A percentile compares a stretch with the other conserved stretches of the same genome.
These are phyloP conservation scores for Citrus hindsii DNA, from an alignment of 345 rosid species.

Conservation along the genomic window DNA sequence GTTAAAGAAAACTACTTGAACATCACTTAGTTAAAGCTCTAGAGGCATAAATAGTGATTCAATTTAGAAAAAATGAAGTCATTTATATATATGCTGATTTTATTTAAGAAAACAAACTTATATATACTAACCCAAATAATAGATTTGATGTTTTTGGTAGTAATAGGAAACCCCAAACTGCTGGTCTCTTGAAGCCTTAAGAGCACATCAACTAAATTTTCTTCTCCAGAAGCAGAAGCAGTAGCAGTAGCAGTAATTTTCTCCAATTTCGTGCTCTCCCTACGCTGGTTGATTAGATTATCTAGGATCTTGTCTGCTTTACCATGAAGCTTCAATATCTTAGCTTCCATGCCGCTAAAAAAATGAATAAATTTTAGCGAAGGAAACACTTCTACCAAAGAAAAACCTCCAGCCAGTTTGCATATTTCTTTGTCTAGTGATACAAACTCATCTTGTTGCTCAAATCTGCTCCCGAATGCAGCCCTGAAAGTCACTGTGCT, in stretches of 20 bases:
- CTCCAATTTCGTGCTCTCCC: neutral
- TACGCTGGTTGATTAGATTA: neutral
- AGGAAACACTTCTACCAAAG: neutral
- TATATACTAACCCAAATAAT: neutral
- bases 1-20: no score
- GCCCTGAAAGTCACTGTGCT: neutral
- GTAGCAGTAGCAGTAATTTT: neutral
- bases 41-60: no score
- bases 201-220: constrained; percentile 14
- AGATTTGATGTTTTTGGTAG: neutral
- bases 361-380: neutral
- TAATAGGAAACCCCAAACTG: neutral
- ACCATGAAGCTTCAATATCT: neutral
- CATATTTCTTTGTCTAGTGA: neutral
- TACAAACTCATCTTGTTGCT: neutral
- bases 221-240: neutral
- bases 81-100: no score
- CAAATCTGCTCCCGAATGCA: neutral
- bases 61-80: no score
- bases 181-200: neutral
- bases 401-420: neutral
- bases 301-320: neutral
- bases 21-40: no score
- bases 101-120: no score
- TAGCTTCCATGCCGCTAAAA: neutral